Evolutionary conservation across 768 basidiomycete species (phyloP), one percentile per base, ranked within the genome.

Genomic region (Kwoniella dejecticola): DNA sequence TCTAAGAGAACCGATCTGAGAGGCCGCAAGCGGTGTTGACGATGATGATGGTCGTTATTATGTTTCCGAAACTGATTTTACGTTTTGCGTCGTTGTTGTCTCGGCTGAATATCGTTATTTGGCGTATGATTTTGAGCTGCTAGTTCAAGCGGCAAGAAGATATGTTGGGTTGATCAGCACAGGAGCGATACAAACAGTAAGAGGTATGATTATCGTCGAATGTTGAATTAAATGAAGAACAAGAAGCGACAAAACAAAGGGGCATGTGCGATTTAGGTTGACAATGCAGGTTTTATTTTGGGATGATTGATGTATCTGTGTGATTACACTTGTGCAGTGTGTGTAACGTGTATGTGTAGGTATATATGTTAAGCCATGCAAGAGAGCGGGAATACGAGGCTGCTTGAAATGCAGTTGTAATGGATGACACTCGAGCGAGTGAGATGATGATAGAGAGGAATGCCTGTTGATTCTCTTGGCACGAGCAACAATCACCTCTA

Each of bases 21-120:
- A 31, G 19, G 10, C 48, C 48, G 48, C 48, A 50, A 50, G 48
- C 48, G 48, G 48, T 50, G 48, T 50, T 30, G 23, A n/a, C 46
- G 26, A 29, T 48, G 24, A 15, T 24, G 24, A 15, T 26, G n/a
- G n/a, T n/a, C n/a, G 33, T 36, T 36, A 36, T 36, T 36, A 15
- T 50, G 48, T 50, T 31, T 31, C 30, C 15, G 48, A 50, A 50
- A 31, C 27, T 50, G 24, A 31, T 7, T 36, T 36, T 15, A 7
- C 30, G 19, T 27, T 30, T 31, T 21, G 4, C 23, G 6, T 50
- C 23, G 48, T 30, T 1, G 15, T 50, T 24, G 30, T 33, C 48
- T 47, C 46, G 24, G 46, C 13, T 23, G 21, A 23, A 12, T 19
- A 11, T 47, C 15, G 24, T 13, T 23, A 27, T 47, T 2, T 6